phyloP scores from a whole-genome alignment of 139 green algal species.

The Micromonas commoda region DNA sequence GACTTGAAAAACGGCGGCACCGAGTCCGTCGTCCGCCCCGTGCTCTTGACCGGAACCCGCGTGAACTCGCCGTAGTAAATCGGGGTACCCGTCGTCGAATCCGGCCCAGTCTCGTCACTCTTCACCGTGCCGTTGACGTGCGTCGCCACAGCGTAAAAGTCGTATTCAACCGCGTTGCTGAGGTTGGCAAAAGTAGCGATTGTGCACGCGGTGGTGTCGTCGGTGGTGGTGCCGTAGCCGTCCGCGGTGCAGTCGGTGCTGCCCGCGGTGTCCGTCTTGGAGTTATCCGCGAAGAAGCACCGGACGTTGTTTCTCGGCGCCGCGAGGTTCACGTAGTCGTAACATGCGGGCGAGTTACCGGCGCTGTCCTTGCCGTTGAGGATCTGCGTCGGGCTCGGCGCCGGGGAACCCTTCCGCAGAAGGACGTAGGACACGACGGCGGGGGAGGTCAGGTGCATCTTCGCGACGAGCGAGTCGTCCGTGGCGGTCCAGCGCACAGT shows the following conservation, averaged over 20 bases:
- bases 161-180: neutral
- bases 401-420: neutral
- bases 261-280: neutral
- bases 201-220: neutral
- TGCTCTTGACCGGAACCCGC: neutral
- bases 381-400: neutral
- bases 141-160: neutral
- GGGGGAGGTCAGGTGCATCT: neutral
- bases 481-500: neutral
- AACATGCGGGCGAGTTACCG: neutral
- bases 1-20: neutral
- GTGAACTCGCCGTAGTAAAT: neutral
- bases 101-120: neutral
- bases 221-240: neutral
- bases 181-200: neutral
- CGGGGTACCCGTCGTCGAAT: neutral
- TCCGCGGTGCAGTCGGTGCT: neutral
- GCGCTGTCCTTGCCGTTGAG: neutral
- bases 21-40: neutral
- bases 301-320: neutral
- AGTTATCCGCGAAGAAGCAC: neutral
- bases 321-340: neutral
- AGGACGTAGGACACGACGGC: conserved; percentile 5
- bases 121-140: neutral
- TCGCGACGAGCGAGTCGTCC: neutral